phyloP scores from a whole-genome alignment of 345 rosid genomes.

The Carallia pectinifolia region DNA sequence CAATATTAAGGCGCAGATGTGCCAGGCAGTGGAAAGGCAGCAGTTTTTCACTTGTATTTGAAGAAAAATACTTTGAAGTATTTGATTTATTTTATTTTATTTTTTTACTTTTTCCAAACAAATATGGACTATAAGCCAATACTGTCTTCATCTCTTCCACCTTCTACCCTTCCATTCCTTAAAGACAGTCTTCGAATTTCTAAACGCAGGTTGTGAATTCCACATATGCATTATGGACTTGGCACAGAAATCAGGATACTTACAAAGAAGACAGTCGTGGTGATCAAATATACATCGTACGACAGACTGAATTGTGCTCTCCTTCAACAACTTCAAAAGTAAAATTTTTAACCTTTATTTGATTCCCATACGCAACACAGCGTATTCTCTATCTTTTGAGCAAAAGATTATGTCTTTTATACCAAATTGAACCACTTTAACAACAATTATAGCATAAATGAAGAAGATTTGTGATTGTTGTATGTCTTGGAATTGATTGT shows the following conservation, averaged over 20 bases:
- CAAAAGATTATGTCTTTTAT: too few species aligned
- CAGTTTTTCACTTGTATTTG: not conserved
- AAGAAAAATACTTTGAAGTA: not conserved
- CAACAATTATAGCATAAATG: too few species aligned
- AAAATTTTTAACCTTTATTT: not conserved
- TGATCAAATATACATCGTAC: constrained; percentile 73
- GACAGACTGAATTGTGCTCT: constrained; percentile 56
- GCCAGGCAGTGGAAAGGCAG: too few species aligned
- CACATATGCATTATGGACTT: constrained; percentile 78
- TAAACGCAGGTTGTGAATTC: constrained; percentile 60
- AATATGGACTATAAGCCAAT: not conserved
- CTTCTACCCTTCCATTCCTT: not conserved
- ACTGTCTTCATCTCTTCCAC: not conserved
- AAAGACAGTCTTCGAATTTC: not conserved
- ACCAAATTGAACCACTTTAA: too few species aligned
- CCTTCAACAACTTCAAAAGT: constrained; percentile 12
- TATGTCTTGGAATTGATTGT: too few species aligned
- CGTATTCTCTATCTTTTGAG: too few species aligned
- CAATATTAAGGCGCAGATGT: too few species aligned
- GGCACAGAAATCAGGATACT: constrained; percentile 82
- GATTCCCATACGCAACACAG: not conserved
- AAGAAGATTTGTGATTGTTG: too few species aligned
- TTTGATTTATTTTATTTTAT: not conserved
- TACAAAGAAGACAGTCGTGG: constrained; percentile 52
- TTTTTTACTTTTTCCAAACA: not conserved